These are phyloP conservation scores for Cenchrus purpureus DNA, from an alignment of 176 grass and related monocot species.

Conservation along the genomic window DNA sequence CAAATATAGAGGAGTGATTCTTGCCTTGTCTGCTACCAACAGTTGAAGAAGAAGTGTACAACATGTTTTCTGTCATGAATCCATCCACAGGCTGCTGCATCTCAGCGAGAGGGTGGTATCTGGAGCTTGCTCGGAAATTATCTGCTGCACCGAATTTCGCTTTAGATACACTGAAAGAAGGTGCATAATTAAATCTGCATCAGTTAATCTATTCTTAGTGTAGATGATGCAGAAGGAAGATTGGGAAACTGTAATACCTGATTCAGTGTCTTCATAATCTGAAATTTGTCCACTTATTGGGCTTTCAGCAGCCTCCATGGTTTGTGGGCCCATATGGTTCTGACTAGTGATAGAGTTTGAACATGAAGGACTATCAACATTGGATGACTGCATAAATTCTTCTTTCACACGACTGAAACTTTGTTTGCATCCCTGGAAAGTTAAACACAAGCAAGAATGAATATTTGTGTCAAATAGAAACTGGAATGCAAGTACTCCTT, in stretches of 20 bases:
- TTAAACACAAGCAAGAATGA: constrained; percentile 26
- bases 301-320: constrained; percentile 63
- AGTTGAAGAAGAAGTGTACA: constrained; percentile 42
- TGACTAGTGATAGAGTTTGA: constrained; percentile 80
- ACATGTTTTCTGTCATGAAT: constrained; percentile 52
- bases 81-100: constrained; percentile 91
- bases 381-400: constrained; percentile 38
- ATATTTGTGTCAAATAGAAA: neutral
- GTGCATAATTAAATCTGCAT: constrained; percentile 83
- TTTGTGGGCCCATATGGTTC: constrained; percentile 62
- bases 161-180: constrained; percentile 98
- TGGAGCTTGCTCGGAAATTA: constrained; percentile 69
- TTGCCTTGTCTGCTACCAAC: constrained; percentile 53
- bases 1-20: constrained; percentile 4
- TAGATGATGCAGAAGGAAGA: constrained; percentile 60
- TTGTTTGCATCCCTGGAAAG: constrained; percentile 67
- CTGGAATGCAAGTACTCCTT: neutral
- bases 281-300: constrained; percentile 64
- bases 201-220: constrained; percentile 68
- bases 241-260: constrained; percentile 57
- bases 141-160: constrained; percentile 97
- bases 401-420: constrained; percentile 67
- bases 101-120: constrained; percentile 89
- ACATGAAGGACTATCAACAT: constrained; percentile 63
- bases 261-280: constrained; percentile 77